Evolutionary conservation across 2,329 filamentous ascomycete genomes (phyloP), one percentile per base, ranked within the genome.

Genomic region (Claviceps cyperi): DNA sequence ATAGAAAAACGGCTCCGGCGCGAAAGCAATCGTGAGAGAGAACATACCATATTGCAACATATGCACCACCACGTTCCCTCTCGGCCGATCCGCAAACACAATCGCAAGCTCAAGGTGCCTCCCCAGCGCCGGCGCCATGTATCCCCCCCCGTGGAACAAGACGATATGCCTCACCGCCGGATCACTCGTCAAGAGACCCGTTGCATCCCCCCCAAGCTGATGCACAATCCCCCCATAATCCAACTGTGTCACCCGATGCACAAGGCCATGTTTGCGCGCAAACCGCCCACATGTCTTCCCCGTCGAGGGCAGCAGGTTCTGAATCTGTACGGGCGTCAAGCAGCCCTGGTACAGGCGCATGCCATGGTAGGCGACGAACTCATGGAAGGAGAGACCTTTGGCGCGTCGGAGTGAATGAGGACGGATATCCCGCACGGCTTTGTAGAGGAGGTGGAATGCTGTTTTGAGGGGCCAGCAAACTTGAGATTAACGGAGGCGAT

Each of bases 111-210:
- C 47, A 2, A 52, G 21, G 28, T 52, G 50, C 19, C 5, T 37
- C 15, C n/a, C 28, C 43, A 52, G 24, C 15, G 24, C 43, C 14
- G 50, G 50, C n/a, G 41, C 32, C 43, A 50, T 46, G 17, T 52
- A 52, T 13, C 50, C 46, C 14, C 50, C 50, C 13, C 50, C 50
- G 28, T 52, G 50, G 15, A 49, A 50, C 24, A 46, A 24, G 47
- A 50, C 47, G 3, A 50, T 24, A 24, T 47, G 43, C 15, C 35
- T 32, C 9, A 41, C 21, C 7, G 50, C 21, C 7, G 50, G 43
- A 5, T 47, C 24, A 13, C 9, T 4, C 28, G 28, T 32, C 28
- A 9, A 32, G 28, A 28, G 24, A 28, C 24, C 28, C 28, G 28
- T 32, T 9, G 3, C 28, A 32, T 19, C 15, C 13, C 8, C 41